Base-by-base conservation (phyloP, 495 filamentous ascomycete genomes). In the Rostrohypoxylon terebratum region DNA sequence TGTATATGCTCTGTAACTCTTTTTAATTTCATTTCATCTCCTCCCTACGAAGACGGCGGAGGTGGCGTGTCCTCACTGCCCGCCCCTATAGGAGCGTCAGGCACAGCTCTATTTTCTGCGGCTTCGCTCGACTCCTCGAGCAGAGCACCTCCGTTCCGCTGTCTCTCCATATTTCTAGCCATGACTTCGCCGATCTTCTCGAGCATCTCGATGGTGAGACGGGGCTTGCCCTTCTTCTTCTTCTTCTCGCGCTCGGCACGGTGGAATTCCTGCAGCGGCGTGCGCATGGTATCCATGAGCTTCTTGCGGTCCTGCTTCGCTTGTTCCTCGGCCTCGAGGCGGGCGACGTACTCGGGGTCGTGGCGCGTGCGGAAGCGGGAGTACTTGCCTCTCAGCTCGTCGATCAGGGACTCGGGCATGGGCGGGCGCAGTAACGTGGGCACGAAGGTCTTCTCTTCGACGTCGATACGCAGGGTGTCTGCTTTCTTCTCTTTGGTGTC, bases 371-470 rank as follows among this genome's bases (percentile, higher is more conserved):
- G 87, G 89, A 93, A 97, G 68, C 87, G 89, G 67, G 87, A 90
- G 87, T 91, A 98, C 73, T 91, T 92, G 81, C 91, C 91, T 68
- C 96, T 86, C 77, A 98, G 84, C 84, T 98, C 95, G 78, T 98
- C 92, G 70, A 98, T 86, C 34, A 98, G 87, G 25, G 77, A 83
- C 50, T 82, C 78, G 25, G 96, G 93, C 85, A 98, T 92, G n/a
- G 95, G 95, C 16, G 91, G 85, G 11, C 83, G 78, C 2, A 92
- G 81, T 11, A 98, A 80, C 13, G 90, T 92, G 0, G 94, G 94
- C 10, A 88, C 80, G 81, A 90, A 98, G 8, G 92, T 95, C 59
- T 78, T 82, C 14, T 87, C 85, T 68, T 97, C 93, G 61, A 93
- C 92, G 60, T 92, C 88, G 77, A 90, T 87, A 57, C 92, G 89